Conservation (phyloP, 495 filamentous ascomycete species). For the Lepidopterella palustris region DNA sequence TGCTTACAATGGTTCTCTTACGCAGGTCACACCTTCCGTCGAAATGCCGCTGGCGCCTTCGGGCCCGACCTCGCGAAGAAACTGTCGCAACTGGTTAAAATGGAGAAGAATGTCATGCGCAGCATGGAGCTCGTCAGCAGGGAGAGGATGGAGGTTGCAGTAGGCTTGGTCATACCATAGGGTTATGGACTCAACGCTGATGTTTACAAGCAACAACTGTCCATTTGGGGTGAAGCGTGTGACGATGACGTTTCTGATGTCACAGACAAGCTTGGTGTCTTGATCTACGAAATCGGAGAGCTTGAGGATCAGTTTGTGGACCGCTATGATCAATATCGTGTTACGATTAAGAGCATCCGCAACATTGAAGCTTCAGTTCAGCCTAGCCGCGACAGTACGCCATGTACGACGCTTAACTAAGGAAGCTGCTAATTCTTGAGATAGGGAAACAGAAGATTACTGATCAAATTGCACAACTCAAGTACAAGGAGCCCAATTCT, state of each 20-base stretch:
- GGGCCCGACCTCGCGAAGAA: constrained; percentile 96
- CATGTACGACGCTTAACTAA: neutral
- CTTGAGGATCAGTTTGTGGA: constrained; percentile 97
- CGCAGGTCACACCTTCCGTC: constrained; percentile 88
- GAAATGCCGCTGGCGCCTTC: constrained; percentile 84
- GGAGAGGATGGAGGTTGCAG: constrained; percentile 96
- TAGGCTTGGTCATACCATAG: constrained; percentile 43
- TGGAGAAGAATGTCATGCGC: constrained; percentile 99
- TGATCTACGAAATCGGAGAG: constrained; percentile 98
- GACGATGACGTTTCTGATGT: constrained; percentile 98
- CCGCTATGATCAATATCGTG: constrained; percentile 97
- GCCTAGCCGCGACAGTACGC: constrained; percentile 90
- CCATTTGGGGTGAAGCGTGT: constrained; percentile 92
- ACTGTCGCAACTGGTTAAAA: constrained; percentile 94
- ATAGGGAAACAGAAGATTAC: constrained; percentile 97
- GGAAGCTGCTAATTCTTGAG: constrained; percentile 3
- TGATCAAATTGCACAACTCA: constrained; percentile 96
- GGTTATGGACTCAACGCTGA: constrained; percentile 27
- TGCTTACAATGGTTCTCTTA: neutral
- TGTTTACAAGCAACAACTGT: constrained; percentile 80
- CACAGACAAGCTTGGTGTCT: constrained; percentile 94
- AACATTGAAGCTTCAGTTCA: constrained; percentile 99
- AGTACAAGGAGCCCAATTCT: constrained; percentile 98
- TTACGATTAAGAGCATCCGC: constrained; percentile 97
- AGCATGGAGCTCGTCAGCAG: constrained; percentile 91